A percentile compares a stretch with the other conserved stretches of the same genome.
phyloP scores from a whole-genome alignment of 768 basidiomycete genomes.

The Boletus speciosus region DNA sequence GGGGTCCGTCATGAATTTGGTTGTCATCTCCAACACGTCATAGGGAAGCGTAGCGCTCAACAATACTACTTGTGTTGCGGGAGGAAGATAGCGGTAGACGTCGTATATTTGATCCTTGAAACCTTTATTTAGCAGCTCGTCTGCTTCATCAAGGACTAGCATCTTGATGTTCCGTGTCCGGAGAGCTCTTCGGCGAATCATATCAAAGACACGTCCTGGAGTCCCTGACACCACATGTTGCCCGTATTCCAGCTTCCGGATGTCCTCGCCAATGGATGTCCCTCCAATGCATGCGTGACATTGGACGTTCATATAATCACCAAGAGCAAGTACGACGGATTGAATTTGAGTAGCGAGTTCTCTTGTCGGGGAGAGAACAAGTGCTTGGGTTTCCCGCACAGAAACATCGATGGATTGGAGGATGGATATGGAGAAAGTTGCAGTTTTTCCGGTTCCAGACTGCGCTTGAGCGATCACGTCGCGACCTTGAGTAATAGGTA shows the following conservation, averaged over 20 bases:
- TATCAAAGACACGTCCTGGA: constrained; percentile 97
- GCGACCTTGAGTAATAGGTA: constrained; percentile 91
- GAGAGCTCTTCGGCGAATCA: constrained; percentile 92
- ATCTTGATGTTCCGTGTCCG: constrained; percentile 98
- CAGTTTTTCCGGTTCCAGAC: constrained; percentile 99
- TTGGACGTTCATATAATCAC: constrained; percentile 99
- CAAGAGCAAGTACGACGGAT: constrained; percentile 91
- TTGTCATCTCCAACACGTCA: constrained; percentile 98
- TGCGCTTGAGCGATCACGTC: constrained; percentile 99
- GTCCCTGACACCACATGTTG: constrained; percentile 98
- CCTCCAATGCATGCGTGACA: constrained; percentile 99
- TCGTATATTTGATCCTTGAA: constrained; percentile 99
- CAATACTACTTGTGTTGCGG: constrained; percentile 94
- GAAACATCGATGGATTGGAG: constrained; percentile 97
- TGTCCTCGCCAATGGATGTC: constrained; percentile 95
- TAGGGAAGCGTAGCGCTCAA: constrained; percentile 95
- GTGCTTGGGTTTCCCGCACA: constrained; percentile 91
- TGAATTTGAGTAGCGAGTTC: constrained; percentile 99
- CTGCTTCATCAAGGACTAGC: constrained; percentile 92
- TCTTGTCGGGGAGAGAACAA: constrained; percentile 96
- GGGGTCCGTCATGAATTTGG: constrained; percentile 99
- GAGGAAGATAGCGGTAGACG: constrained; percentile 95
- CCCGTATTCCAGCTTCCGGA: constrained; percentile 94
- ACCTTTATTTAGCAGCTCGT: constrained; percentile 94
- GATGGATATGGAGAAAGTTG: constrained; percentile 97